Percentiles rank a stretch among this genome's conserved stretches.
These are phyloP conservation scores for Magnolia kwangsiensis DNA, from an alignment of 164 flowering plant genomes.

Conservation along the genomic window DNA sequence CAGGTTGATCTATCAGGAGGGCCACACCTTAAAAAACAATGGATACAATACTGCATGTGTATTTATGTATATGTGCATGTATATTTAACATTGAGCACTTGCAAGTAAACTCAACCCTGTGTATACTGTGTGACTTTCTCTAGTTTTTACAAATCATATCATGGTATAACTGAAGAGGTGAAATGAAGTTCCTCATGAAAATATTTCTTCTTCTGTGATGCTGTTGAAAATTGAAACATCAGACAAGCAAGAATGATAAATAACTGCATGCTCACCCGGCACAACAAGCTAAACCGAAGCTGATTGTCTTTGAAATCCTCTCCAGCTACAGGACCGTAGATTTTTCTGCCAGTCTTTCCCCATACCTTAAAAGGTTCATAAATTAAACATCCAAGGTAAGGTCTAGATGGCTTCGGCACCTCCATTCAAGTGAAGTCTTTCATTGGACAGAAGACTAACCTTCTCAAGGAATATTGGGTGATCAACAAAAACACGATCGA, in stretches of 20 bases:
- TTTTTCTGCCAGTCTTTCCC: slow-evolving; percentile 62
- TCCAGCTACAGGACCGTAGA: slow-evolving; percentile 67
- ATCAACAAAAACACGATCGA: slow-evolving; percentile 94
- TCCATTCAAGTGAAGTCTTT: neutral
- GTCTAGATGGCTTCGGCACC: neutral
- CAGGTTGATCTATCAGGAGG: no score
- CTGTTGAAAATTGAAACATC: neutral
- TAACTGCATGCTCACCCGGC: slow-evolving; percentile 38
- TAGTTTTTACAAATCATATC: no score
- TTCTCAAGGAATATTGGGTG: slow-evolving; percentile 85
- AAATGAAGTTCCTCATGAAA: no score
- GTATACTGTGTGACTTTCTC: no score
- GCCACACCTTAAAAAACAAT: no score
- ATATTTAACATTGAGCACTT: no score
- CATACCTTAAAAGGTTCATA: slow-evolving; percentile 36
- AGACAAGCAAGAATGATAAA: neutral
- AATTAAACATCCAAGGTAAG: neutral
- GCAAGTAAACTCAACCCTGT: no score
- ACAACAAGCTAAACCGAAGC: slow-evolving; percentile 68
- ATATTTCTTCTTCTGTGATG: no score
- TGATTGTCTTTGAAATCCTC: slow-evolving; percentile 70
- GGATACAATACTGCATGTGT: no score
- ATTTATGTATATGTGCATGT: no score
- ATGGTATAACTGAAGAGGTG: no score
- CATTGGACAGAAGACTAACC: slow-evolving; percentile 30